Base-by-base conservation (phyloP, 352 stramenopile genomes). In the Albugo candida region DNA sequence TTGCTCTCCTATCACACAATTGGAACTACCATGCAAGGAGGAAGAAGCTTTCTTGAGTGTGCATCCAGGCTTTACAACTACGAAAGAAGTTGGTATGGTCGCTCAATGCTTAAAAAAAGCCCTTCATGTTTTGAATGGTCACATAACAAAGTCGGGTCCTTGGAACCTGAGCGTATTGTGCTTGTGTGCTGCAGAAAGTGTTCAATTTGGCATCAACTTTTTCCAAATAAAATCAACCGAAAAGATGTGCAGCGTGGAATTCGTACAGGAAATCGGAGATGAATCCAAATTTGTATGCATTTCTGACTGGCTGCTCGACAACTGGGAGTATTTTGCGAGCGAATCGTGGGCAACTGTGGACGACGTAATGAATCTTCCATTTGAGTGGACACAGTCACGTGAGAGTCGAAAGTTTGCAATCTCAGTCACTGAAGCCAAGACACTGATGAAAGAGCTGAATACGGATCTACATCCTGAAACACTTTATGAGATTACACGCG, bases 181-280 rank as follows among this genome's bases (percentile, higher is more conserved):
- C 58, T 49, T 86, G 11, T 70, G 71, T 46, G 70, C 83, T 12
- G 73, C 68, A 1, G 70, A 86, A 45, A 63, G 79, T 51, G 64
- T 86, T n/a, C 52, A 45, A 13, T 80, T 86, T 53, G 56, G 49
- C 13, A 55, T 83, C 47, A 52, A 63, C 19, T 56, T 86, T 48
- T 63, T 60, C 36, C 63, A 76, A 45, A 45, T 70, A 18, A 43
- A 43, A 10, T 43, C 38, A 24, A 24, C 3, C 20, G 38, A 24
- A 19, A 37, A 36, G 13, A 56, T 59, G 45, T 79, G 76, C 55
- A 63, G 80, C 39, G 53, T 86, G 24, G 67, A 80, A 49, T 83
- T 86, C 41, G 49, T 59, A 8, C 67, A 60, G 13, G 51, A 54
- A n/a, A 43, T 47, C 11, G 73, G 70, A 11, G 67, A 82, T 40